phyloP scores from a whole-genome alignment of 768 basidiomycete species.

The Mycena galopus region DNA sequence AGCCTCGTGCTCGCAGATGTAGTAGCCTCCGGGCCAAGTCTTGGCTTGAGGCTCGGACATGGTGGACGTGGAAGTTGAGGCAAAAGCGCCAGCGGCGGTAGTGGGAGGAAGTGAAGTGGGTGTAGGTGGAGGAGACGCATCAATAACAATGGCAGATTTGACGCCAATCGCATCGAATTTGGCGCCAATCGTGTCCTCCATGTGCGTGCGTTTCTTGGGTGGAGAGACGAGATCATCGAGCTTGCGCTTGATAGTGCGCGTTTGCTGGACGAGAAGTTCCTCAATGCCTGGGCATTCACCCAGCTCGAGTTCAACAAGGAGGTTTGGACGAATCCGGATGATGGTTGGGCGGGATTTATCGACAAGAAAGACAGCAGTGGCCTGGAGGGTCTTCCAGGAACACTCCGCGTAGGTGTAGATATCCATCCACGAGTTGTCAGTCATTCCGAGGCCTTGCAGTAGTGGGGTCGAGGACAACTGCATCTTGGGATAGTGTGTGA shows the following conservation, averaged over 20 bases:
- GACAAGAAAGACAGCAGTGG: not conserved
- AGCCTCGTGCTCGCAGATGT: not conserved
- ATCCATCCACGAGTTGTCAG: not conserved
- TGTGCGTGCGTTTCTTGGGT: too few species aligned
- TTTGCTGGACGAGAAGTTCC: not conserved
- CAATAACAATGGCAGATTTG: too few species aligned
- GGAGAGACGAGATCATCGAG: not conserved
- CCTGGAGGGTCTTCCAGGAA: slow-evolving; percentile 21
- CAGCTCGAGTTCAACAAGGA: not conserved
- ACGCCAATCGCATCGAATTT: too few species aligned
- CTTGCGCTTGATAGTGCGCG: not conserved
- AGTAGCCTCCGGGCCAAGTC: too few species aligned
- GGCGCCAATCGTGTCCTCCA: too few species aligned
- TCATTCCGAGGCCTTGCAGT: not conserved
- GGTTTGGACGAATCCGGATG: slow-evolving; percentile 10
- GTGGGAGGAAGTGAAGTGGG: too few species aligned
- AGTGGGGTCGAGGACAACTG: not conserved
- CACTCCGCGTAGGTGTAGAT: not conserved
- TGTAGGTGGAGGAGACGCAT: too few species aligned
- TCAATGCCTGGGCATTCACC: not conserved
- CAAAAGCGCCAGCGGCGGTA: too few species aligned
- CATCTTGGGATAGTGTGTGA: not conserved
- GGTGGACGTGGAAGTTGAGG: too few species aligned
- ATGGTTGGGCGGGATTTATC: not conserved
- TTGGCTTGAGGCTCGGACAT: too few species aligned